Evolutionary conservation across 306 rosid species (phyloP), one percentile per base, ranked within the genome.

Genomic region (Corylus avellana): DNA sequence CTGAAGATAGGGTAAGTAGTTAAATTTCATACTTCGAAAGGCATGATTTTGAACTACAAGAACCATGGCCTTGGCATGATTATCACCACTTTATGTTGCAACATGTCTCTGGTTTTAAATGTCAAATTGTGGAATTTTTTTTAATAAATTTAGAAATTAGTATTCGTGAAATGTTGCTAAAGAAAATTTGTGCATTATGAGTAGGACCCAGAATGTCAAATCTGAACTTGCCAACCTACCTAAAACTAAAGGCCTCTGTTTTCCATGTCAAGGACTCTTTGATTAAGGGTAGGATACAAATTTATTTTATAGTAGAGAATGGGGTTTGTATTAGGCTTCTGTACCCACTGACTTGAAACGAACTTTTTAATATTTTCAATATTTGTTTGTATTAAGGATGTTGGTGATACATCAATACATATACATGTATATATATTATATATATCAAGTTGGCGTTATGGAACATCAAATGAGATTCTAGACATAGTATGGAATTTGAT

Each of bases 1-100:
- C 97, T 73, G 94, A 87, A 71, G 95, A 90, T 53, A 87, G 84
- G 90, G 98, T 92, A 84, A 86, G 90, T 85, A 74, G 39, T 84
- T 50, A 47, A 59, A 58, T 44, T 84, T 50, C 35, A 67, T 68
- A 50, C 76, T 76, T 14, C 63, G 53, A 64, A 72, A 55, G 78
- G 53, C 76, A 48, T 44, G 58, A 14, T 62, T 77, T 49, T 77
- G 22, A 61, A 42, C 16, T 55, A 18, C 49, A 68, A 9, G 27
- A 44, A 67, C 51, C 50, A 42, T 67, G 51, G 51, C 72, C 47
- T 46, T 53, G 25, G 22, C 57, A 63, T 17, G 57, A 22, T 49
- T 22, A 50, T 29, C 25, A 32, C 20, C n/a, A 70, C 44, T 29
- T 53, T n/a, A 42, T 48, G 14, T 73, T 62, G 22, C 35, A 20